Base-by-base conservation (phyloP, 495 filamentous ascomycete species). In the Penicillium cataractarum region DNA sequence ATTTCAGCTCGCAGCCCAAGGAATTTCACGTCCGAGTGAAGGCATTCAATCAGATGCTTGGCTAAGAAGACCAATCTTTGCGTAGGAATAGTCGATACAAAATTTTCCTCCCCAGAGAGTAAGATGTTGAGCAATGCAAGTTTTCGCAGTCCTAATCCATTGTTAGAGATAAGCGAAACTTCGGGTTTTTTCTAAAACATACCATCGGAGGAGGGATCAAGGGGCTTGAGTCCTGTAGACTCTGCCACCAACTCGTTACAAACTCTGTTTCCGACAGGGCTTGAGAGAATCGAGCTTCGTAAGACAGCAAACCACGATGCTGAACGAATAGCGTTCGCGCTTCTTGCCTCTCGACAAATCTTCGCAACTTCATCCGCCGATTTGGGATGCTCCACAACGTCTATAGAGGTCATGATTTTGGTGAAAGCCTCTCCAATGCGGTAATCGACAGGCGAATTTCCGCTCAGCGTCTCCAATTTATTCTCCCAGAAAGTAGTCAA, bases 21-120 rank as follows among this genome's bases (percentile, higher is more conserved):
- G 21, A 75, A 62, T 9, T 76, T 55, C 2, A 79, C 67, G n/a
- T 82, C 79, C 0, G 83, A 82, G 33, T 89, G 80, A 2, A 91
- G 73, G 84, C 90, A 93, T 19, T 85, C 80, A 9, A 89, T 80
- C 7, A 97, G 75, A 64, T 93, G 87, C 71, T 92, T 91, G 32
- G 93, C 83, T 26, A 93, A 87, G 69, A 96, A 92, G 3, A 97
- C 87, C 35, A 92, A 67, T 35, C 93, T 84, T 67, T 94, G 92
- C 31, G 90, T 90, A 17, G 92, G 90, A 51, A 96, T 81, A 19
- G 76, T 77, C 6, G 78, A 68, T 4, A 78, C 66, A n/a, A 80
- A 71, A 13, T 83, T 78, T 22, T 83, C 80, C 35, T 85, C 79
- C 15, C 74, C 80, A 7, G 80, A 74, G 4, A 90, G 51, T 4